Conservation (phyloP, 2,329 filamentous ascomycete species). For the Aspergillus sclerotialis region DNA sequence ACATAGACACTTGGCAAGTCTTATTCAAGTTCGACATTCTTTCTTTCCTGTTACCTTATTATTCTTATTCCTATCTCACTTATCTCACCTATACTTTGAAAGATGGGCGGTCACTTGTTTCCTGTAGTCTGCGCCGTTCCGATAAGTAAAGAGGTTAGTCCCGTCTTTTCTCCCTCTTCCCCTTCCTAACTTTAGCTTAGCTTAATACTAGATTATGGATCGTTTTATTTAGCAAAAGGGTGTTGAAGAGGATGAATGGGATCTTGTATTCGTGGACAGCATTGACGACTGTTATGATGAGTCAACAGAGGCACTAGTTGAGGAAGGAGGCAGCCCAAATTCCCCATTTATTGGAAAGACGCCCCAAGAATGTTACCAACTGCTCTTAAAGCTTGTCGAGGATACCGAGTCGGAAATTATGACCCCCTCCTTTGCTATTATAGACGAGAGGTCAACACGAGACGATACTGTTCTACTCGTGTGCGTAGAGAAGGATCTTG, state of each 20-base stretch:
- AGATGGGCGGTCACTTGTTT: constrained; percentile 1
- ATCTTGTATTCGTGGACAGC: constrained; percentile 1
- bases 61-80: constrained; percentile 1
- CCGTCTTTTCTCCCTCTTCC: constrained; percentile 1
- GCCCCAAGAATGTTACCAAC: constrained; percentile 1
- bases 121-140: constrained; percentile 1
- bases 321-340: constrained; percentile 1
- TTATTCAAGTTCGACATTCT: too few species aligned
- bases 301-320: constrained; percentile 1
- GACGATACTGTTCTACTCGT: constrained; percentile 1
- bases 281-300: constrained; percentile 2
- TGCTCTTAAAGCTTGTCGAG: constrained; percentile 2
- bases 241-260: constrained; percentile 1
- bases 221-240: constrained; percentile 1
- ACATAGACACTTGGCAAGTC: too few species aligned
- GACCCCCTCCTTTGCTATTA: not conserved
- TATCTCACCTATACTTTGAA: constrained; percentile 1
- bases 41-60: constrained; percentile 1
- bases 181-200: not conserved
- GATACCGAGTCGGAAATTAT: constrained; percentile 1
- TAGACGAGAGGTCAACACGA: constrained; percentile 1
- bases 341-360: constrained; percentile 2
- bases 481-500: constrained; percentile 1
- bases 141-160: constrained; percentile 1
- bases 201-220: constrained; percentile 1